These are phyloP conservation scores for Diospyros kaki DNA, from an alignment of 148 eudicot species.

Conservation along the genomic window DNA sequence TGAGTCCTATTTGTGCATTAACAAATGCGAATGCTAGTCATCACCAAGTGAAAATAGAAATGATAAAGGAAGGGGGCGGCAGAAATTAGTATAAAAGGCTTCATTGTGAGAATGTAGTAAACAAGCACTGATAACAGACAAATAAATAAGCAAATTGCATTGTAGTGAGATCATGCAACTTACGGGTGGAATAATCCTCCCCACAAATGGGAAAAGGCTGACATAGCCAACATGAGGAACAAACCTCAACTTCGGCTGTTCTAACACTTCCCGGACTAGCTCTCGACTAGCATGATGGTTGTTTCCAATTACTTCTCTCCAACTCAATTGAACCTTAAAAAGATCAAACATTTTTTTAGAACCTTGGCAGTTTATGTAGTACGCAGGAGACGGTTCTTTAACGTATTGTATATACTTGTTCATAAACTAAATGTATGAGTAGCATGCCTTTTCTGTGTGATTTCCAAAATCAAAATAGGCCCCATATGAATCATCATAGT, in stretches of 20 bases:
- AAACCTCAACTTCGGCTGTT: conserved; percentile 63
- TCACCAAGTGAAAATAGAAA: not conserved
- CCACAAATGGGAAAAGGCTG: conserved; percentile 86
- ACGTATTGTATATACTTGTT: not conserved
- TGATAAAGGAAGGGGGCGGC: not conserved
- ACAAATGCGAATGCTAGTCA: not conserved
- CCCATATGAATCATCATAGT: conserved; percentile 66
- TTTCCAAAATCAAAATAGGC: conserved; percentile 94
- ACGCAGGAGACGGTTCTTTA: not conserved
- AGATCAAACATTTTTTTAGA: not conserved
- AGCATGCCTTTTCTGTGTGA: conserved; percentile 84
- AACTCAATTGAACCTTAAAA: conserved; percentile 65
- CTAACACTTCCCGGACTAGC: conserved; percentile 71
- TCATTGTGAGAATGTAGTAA: not conserved
- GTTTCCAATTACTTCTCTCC: conserved; percentile 46
- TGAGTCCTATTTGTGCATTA: conserved; percentile 47
- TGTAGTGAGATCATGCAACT: conserved; percentile 28
- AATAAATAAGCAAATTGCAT: not conserved
- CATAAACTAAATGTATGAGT: conserved; percentile 1
- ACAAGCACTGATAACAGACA: not conserved
- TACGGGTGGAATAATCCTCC: conserved; percentile 83
- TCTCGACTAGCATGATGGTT: conserved; percentile 60
- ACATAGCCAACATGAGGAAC: conserved; percentile 97
- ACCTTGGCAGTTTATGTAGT: not conserved
- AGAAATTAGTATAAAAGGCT: not conserved